These are phyloP conservation scores for Dimocarpus longan DNA, from an alignment of 345 rosid genomes.

Conservation along the genomic window DNA sequence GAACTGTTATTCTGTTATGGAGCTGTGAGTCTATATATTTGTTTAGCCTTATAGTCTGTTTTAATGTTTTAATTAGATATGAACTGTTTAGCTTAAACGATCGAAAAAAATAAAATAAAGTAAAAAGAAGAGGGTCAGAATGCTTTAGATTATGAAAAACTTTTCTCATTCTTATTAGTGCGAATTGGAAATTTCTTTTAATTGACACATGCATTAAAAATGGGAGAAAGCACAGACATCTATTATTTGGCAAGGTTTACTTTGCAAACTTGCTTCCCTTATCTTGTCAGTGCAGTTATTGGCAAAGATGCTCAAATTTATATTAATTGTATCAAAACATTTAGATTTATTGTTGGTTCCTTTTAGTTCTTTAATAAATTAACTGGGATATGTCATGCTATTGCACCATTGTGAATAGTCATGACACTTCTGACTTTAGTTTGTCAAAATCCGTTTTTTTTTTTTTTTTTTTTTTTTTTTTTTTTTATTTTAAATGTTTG, in stretches of 20 bases:
- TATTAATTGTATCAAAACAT: neutral
- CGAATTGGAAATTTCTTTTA: neutral
- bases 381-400: neutral
- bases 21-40: constrained; percentile 79
- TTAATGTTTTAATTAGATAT: constrained; percentile 23
- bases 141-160: constrained; percentile 14
- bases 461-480: no score
- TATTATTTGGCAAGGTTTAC: no score
- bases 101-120: neutral
- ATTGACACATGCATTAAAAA: neutral
- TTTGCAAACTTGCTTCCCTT: neutral
- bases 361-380: neutral
- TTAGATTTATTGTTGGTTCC: neutral
- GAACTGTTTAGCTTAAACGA: neutral
- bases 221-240: neutral
- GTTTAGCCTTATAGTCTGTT: constrained; percentile 27
- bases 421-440: neutral
- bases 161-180: neutral
- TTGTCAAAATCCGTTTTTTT: neutral
- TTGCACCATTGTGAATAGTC: neutral
- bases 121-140: neutral
- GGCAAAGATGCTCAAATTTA: neutral
- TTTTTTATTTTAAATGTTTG: no score
- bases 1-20: constrained; percentile 81
- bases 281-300: neutral